Conservation (phyloP, 352 stramenopile genomes). For the Pythium utonaiense region DNA sequence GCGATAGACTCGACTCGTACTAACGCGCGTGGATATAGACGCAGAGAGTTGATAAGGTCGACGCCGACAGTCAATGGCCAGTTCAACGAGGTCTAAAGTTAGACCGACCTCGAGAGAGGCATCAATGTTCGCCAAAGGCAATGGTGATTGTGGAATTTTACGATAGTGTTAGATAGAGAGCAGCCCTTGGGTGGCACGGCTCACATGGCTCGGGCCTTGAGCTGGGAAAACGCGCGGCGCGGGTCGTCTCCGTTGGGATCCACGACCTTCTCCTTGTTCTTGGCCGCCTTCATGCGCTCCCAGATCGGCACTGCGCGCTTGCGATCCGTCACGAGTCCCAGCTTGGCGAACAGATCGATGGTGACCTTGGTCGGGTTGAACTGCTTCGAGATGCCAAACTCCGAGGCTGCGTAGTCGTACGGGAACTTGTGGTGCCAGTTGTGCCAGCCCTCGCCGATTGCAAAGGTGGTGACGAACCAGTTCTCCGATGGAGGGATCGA, state of each 20-base stretch:
- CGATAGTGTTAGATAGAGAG: not conserved
- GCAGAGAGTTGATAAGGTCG: not conserved
- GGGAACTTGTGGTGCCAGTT: slow-evolving; percentile 99
- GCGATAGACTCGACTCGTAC: not conserved
- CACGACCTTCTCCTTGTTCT: slow-evolving; percentile 39
- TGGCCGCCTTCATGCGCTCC: slow-evolving; percentile 85
- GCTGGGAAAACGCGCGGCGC: slow-evolving; percentile 47
- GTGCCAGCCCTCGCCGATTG: slow-evolving; percentile 97
- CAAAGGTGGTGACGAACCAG: slow-evolving; percentile 93
- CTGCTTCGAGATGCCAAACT: slow-evolving; percentile 94
- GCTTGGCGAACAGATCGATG: slow-evolving; percentile 90
- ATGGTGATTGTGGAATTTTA: slow-evolving; percentile 1
- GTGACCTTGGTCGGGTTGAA: slow-evolving; percentile 98
- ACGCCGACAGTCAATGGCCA: not conserved
- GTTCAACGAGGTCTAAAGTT: not conserved
- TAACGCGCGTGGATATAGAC: not conserved
- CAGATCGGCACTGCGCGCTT: slow-evolving; percentile 94
- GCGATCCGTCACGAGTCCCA: slow-evolving; percentile 93
- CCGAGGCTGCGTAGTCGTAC: slow-evolving; percentile 97
- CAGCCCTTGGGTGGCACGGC: not conserved
- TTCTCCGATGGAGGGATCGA: slow-evolving; percentile 93
- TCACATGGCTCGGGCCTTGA: slow-evolving; percentile 70
- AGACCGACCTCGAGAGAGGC: not conserved
- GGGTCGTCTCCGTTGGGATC: slow-evolving; percentile 58
- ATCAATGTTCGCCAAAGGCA: not conserved